phyloP scores from a whole-genome alignment of 306 rosid species.

The Quercus mongolica region DNA sequence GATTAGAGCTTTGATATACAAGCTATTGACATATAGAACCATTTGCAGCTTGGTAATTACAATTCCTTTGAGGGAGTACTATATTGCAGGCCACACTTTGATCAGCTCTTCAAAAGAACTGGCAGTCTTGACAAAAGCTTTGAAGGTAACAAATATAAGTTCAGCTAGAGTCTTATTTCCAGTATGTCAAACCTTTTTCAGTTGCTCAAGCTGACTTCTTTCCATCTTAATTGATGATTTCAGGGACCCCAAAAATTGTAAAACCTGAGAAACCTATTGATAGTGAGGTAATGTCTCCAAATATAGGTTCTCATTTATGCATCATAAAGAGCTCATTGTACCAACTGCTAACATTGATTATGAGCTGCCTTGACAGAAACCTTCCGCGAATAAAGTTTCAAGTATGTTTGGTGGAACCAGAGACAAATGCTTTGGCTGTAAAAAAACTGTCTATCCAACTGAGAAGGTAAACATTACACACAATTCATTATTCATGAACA shows the following conservation, averaged over 20 bases:
- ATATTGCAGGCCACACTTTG: conserved; percentile 94
- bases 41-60: conserved; percentile 94
- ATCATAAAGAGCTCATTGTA: neutral
- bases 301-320: conserved; percentile 3
- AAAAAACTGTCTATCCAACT: conserved; percentile 88
- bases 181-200: neutral
- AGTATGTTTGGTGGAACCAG: conserved; percentile 94
- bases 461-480: conserved; percentile 60
- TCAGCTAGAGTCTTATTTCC: neutral
- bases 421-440: conserved; percentile 94
- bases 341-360: conserved; percentile 17
- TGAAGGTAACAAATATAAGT: conserved; percentile 53
- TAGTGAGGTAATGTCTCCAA: conserved; percentile 53
- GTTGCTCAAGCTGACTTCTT: conserved; percentile 11
- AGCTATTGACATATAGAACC: conserved; percentile 22
- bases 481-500: neutral
- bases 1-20: neutral
- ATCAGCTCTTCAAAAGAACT: conserved; percentile 92
- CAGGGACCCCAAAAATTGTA: conserved; percentile 90
- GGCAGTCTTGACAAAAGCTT: conserved; percentile 99
- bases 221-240: neutral
- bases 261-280: conserved; percentile 75
- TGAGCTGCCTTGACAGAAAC: conserved; percentile 52
- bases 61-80: conserved; percentile 98
- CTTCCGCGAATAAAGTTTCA: conserved; percentile 61